These are phyloP conservation scores for Sordariomycetes sp. DNA, from an alignment of 2,329 filamentous ascomycete species.

Conservation along the genomic window DNA sequence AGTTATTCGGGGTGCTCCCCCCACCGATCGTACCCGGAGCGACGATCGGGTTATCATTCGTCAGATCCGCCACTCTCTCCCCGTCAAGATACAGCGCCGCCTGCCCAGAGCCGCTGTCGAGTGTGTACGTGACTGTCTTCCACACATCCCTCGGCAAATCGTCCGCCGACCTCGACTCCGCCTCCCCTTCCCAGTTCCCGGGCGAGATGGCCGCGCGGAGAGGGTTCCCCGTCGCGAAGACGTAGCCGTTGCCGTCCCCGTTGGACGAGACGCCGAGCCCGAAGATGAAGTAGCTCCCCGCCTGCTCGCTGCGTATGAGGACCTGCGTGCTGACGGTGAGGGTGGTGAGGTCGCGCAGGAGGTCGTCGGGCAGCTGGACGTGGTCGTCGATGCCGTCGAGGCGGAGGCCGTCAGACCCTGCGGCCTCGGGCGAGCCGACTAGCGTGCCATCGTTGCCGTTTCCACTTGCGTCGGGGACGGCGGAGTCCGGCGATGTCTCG, in stretches of 20 bases:
- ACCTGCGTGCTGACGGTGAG: constrained; percentile 11
- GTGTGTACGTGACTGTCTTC: constrained; percentile 11
- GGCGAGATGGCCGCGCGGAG: constrained; percentile 12
- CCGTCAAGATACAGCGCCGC: constrained; percentile 21
- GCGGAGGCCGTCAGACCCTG: constrained; percentile 7
- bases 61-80: constrained; percentile 11
- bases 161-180: constrained; percentile 7
- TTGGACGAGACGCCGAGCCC: constrained; percentile 12
- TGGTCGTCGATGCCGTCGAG: constrained; percentile 14
- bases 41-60: constrained; percentile 1
- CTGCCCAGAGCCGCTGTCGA: constrained; percentile 7
- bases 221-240: constrained; percentile 13
- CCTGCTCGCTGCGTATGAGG: constrained; percentile 10
- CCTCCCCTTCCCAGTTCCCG: constrained; percentile 10
- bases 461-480: constrained; percentile 11
- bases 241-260: constrained; percentile 11
- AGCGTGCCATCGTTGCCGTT: constrained; percentile 11
- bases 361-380: constrained; percentile 12
- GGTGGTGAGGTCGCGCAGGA: constrained; percentile 9
- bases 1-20: constrained; percentile 12
- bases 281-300: constrained; percentile 14
- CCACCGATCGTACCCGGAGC: constrained; percentile 10
- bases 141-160: constrained; percentile 11
- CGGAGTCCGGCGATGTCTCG: not conserved
- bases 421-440: constrained; percentile 9